phyloP scores from a whole-genome alignment of 2,329 filamentous ascomycete species.

The Cordyceps farinosa region DNA sequence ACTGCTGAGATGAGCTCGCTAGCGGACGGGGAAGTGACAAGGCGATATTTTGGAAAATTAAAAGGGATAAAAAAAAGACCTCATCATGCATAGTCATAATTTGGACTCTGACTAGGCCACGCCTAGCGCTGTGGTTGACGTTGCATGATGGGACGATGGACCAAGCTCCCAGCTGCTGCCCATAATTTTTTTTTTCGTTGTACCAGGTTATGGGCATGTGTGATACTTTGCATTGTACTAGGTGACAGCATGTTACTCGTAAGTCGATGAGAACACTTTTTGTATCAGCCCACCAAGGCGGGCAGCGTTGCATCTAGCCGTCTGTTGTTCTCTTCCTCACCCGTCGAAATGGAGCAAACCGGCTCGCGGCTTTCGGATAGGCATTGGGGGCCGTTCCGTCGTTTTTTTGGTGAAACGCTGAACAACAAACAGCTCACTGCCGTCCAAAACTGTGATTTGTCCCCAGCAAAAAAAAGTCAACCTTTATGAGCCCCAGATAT shows the following conservation, averaged over 20 bases:
- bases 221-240: neutral
- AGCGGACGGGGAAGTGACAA: neutral
- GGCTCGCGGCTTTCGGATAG: slow-evolving; percentile 2
- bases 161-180: neutral
- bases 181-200: neutral
- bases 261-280: neutral
- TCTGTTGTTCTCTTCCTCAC: neutral
- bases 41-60: neutral
- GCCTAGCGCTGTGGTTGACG: slow-evolving; percentile 9
- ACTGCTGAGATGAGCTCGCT: slow-evolving; percentile 12
- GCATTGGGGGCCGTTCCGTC: neutral
- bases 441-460: no score
- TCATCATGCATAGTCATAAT: slow-evolving; percentile 1
- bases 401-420: neutral
- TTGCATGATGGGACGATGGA: slow-evolving; percentile 10
- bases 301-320: neutral
- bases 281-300: neutral
- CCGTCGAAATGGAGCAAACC: neutral
- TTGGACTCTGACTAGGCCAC: neutral
- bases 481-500: no score
- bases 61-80: neutral
- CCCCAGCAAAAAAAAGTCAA: no score
- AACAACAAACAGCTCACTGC: neutral
- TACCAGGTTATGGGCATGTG: no score
- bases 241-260: neutral